Evolutionary conservation across 148 eudicot species (phyloP).

Genomic region (Oxyria digyna): DNA sequence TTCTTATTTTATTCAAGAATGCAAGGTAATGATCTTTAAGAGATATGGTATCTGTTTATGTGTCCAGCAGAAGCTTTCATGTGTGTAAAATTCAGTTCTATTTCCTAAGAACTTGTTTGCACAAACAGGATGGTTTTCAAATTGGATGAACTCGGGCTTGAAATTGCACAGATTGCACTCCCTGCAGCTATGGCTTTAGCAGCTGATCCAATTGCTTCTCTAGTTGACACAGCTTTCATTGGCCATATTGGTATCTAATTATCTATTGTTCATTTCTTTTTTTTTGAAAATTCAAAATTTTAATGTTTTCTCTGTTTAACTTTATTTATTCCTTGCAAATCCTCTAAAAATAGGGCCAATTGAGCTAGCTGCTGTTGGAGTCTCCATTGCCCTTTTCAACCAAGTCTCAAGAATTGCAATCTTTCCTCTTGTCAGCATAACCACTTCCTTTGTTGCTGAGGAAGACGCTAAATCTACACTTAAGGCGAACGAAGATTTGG

Average conservation of each 20-base stretch:
- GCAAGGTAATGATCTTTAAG: conserved; percentile 25
- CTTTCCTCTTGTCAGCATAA: conserved; percentile 73
- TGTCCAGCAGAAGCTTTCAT: background rate
- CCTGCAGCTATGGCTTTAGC: conserved; percentile 84
- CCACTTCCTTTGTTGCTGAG: conserved; percentile 88
- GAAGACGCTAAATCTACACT: conserved; percentile 48
- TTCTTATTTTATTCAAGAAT: conserved; percentile 35
- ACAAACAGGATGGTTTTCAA: conserved; percentile 30
- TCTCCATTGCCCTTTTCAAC: conserved; percentile 74
- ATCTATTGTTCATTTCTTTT: background rate
- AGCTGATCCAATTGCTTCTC: conserved; percentile 84
- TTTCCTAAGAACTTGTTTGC: background rate
- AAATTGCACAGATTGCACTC: conserved; percentile 60
- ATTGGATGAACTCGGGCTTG: conserved; percentile 59
- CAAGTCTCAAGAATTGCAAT: conserved; percentile 75
- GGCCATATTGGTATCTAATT: conserved; percentile 68
- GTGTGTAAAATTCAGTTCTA: background rate
- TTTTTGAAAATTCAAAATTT: background rate
- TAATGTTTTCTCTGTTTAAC: no score
- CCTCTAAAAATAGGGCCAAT: conserved; percentile 37
- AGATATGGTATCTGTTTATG: background rate
- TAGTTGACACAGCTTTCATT: conserved; percentile 81
- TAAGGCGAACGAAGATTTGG: conserved; percentile 23
- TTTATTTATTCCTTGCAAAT: background rate
- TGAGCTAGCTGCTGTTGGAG: conserved; percentile 86